Evolutionary conservation across 345 rosid species (phyloP).

Genomic region (Cardamine occulta): DNA sequence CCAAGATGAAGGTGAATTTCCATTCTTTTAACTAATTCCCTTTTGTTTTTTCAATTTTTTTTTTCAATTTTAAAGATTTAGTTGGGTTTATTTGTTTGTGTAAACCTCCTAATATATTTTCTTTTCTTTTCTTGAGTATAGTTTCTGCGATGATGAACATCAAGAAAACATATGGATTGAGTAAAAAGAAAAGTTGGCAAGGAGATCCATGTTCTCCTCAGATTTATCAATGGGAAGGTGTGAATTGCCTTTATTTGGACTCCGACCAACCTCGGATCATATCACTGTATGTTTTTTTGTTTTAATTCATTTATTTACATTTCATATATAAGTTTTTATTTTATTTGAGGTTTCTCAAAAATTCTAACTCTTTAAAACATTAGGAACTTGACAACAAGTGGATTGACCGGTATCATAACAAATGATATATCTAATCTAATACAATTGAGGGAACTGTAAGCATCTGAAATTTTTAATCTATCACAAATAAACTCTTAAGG

Average conservation of each 20-base stretch:
- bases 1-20: slow-evolving; percentile 45
- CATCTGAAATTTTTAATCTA: background rate
- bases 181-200: slow-evolving; percentile 48
- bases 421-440: slow-evolving; percentile 41
- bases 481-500: background rate
- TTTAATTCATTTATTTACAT: background rate
- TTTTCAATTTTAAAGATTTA: background rate
- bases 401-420: slow-evolving; percentile 44
- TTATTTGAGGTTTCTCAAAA: background rate
- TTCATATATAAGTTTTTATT: background rate
- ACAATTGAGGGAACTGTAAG: slow-evolving; percentile 41
- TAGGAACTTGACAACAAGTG: slow-evolving; percentile 51
- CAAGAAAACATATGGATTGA: slow-evolving; percentile 51
- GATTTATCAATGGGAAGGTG: slow-evolving; percentile 49
- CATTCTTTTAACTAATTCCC: background rate
- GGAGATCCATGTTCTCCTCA: slow-evolving; percentile 61
- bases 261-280: slow-evolving; percentile 42
- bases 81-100: background rate
- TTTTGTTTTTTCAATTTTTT: background rate
- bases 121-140: background rate
- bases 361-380: background rate
- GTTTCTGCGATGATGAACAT: slow-evolving; percentile 54
- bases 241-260: slow-evolving; percentile 43
- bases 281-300: slow-evolving; percentile 49
- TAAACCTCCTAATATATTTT: background rate